phyloP scores from a whole-genome alignment of 768 basidiomycete species.

The Termitomyces sp. region DNA sequence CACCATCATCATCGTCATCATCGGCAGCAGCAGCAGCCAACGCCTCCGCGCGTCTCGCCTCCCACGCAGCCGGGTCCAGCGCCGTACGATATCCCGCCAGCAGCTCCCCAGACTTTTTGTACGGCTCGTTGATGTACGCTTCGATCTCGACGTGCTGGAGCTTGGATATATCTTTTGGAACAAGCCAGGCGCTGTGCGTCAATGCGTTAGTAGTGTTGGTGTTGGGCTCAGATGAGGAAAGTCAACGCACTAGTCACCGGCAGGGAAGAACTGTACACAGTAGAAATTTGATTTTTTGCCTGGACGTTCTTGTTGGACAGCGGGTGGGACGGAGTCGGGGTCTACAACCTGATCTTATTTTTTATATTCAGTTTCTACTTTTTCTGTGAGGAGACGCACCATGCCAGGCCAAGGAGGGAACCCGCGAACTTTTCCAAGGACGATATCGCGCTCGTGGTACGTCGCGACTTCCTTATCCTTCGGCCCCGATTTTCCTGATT shows the following conservation, averaged over 20 bases:
- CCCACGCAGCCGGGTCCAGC: conserved; percentile 61
- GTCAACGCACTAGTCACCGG: conserved; percentile 82
- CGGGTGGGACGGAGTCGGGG: conserved; percentile 56
- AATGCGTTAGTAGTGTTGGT: no score
- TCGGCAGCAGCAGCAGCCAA: conserved; percentile 6
- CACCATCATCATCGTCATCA: conserved; percentile 11
- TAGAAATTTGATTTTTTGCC: conserved; percentile 72
- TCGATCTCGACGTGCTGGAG: conserved; percentile 81
- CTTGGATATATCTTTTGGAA: conserved; percentile 76
- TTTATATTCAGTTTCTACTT: no score
- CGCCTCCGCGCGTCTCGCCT: conserved; percentile 28
- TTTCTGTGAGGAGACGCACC: conserved; percentile 48
- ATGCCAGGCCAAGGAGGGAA: conserved; percentile 95
- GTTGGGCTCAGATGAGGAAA: no score
- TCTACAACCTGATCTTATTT: conserved; percentile 65
- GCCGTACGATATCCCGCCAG: conserved; percentile 72
- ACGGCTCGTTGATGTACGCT: conserved; percentile 73
- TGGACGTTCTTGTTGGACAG: conserved; percentile 71
- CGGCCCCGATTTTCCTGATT: conserved; percentile 26
- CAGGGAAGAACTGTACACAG: conserved; percentile 84
- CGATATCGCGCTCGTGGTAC: conserved; percentile 78
- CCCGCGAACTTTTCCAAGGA: conserved; percentile 91
- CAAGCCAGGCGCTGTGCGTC: conserved; percentile 72
- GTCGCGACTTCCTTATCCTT: conserved; percentile 31
- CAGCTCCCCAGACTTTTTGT: conserved; percentile 76